Evolutionary conservation across 2,329 filamentous ascomycete genomes (phyloP).

Genomic region (Colletotrichum gloeosporioides): DNA sequence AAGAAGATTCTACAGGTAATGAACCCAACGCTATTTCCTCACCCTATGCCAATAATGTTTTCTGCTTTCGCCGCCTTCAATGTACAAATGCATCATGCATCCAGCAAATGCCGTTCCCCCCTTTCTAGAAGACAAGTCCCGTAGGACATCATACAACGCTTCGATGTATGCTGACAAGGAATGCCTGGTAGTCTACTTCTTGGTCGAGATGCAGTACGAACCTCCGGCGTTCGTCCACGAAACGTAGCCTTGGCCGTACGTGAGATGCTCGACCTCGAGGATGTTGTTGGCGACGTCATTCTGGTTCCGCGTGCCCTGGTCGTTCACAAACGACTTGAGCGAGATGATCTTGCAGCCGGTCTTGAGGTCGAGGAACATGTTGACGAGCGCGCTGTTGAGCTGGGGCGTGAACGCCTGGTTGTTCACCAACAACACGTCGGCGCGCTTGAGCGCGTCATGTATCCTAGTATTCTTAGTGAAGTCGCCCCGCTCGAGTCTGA

Average conservation of each 20-base stretch:
- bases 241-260: slow-evolving; percentile 74
- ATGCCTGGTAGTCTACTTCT: slow-evolving; percentile 55
- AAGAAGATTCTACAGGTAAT: slow-evolving; percentile 19
- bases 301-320: slow-evolving; percentile 79
- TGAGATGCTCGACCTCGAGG: slow-evolving; percentile 73
- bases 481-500: slow-evolving; percentile 82
- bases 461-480: slow-evolving; percentile 79
- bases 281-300: slow-evolving; percentile 83
- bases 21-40: slow-evolving; percentile 18
- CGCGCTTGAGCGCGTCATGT: slow-evolving; percentile 75
- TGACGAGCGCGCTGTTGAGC: slow-evolving; percentile 83
- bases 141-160: slow-evolving; percentile 19
- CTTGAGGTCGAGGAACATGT: slow-evolving; percentile 93
- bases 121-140: slow-evolving; percentile 6
- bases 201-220: slow-evolving; percentile 86
- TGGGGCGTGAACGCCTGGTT: slow-evolving; percentile 94
- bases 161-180: slow-evolving; percentile 30
- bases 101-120: background rate
- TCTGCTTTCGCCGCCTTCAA: background rate
- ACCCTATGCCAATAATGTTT: slow-evolving; percentile 6
- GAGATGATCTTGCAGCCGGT: slow-evolving; percentile 89
- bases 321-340: slow-evolving; percentile 87
- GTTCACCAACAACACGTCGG: slow-evolving; percentile 97
- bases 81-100: background rate
- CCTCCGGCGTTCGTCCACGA: slow-evolving; percentile 91